phyloP scores from a whole-genome alignment of 768 basidiomycete genomes.

The Dioszegia hungarica region DNA sequence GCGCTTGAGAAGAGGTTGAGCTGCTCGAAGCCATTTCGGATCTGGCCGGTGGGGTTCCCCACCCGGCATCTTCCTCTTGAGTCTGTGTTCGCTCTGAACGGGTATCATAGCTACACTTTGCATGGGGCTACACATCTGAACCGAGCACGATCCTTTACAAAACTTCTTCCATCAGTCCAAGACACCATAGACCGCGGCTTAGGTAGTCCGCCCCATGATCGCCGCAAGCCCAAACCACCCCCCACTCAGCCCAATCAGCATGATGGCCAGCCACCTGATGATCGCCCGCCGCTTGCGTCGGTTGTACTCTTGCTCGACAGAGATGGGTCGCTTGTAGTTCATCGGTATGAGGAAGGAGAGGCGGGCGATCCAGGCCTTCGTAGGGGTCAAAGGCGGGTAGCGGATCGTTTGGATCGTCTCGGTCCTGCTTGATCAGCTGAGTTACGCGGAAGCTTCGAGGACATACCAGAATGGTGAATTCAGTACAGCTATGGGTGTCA shows the following conservation, averaged over 20 bases:
- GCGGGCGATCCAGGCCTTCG: constrained; percentile 9
- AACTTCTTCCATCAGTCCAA: too few species aligned
- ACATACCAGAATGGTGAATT: constrained; percentile 5
- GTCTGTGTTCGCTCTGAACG: too few species aligned
- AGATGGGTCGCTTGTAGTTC: not conserved
- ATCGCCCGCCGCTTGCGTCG: not conserved
- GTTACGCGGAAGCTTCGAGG: not conserved
- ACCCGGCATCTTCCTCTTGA: too few species aligned
- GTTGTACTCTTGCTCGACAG: constrained; percentile 1
- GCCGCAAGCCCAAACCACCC: not conserved
- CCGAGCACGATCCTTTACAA: too few species aligned
- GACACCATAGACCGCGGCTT: too few species aligned
- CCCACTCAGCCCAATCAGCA: not conserved
- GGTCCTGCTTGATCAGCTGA: constrained; percentile 18
- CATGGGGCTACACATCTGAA: too few species aligned
- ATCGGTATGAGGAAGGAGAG: constrained; percentile 3
- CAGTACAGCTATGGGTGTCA: not conserved
- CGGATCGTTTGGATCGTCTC: constrained; percentile 41
- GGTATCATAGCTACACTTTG: too few species aligned
- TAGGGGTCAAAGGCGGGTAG: constrained; percentile 33
- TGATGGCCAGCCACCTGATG: not conserved
- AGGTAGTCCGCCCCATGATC: not conserved
- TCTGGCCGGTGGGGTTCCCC: too few species aligned
- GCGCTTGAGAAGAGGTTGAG: too few species aligned
- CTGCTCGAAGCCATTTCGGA: too few species aligned